Evolutionary conservation across 805 yeast genomes (phyloP), one percentile per base, ranked within the genome.

Genomic region (Saccharomycopsis synnaedendra): DNA sequence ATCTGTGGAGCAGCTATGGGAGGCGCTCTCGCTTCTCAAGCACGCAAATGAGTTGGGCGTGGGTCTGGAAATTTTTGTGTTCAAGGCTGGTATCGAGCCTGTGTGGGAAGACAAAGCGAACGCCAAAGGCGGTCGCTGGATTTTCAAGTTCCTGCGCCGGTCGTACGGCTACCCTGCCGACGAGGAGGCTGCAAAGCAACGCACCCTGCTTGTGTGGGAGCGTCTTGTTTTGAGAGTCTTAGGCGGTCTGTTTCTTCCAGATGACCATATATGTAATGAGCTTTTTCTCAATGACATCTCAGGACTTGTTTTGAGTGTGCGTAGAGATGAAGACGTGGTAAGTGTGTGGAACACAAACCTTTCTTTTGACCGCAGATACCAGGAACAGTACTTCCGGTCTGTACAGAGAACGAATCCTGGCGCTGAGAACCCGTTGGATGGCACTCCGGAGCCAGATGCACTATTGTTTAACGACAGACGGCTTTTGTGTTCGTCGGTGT

Each of bases 101-200:
- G 73, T 76, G 43, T 79, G 85, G 84, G 84, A 79, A 57, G 84
- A 80, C 57, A 79, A 80, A 5, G 64, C 69, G 44, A 79, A 79
- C 57, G 62, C 71, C 51, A 64, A 67, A 45, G 85, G 85, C 36
- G 85, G 85, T 2, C 64, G 82, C 55, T 78, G 82, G 82, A 69
- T 74, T 19, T 72, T 77, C 54, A 65, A 78, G 53, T 70, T 76
- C 55, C 60, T 64, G 56, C 63, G 75, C 39, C 59, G 68, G 40
- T 27, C 31, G 9, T 11, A 29, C 8, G 19, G 34, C 8, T 8
- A 10, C 9, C 48, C 47, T 29, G 56, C 56, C n/a, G 44, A 41
- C 29, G 30, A 32, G 32, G 30, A 27, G 2, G 28, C 36, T 30
- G 38, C 39, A n/a, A 43, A 50, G n/a, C 39, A 32, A 11, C 55